Percentiles rank a stretch among this genome's conserved stretches.
phyloP scores from a whole-genome alignment of 257 asterid species.

The Hygrophila difformis region DNA sequence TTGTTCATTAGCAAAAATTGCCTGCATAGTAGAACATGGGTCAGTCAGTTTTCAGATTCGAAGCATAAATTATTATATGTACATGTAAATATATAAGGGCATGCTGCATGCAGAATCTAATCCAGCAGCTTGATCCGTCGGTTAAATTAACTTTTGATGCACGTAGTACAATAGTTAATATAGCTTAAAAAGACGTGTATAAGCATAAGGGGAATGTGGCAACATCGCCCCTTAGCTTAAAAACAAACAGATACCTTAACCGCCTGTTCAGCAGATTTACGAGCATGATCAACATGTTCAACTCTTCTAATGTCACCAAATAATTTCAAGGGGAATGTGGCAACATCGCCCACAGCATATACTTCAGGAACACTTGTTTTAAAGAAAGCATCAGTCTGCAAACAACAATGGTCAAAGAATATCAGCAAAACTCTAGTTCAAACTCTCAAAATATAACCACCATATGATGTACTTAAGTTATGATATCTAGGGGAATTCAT shows the following conservation, averaged over 20 bases:
- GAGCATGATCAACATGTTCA: slow-evolving; percentile 87
- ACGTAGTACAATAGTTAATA: background rate
- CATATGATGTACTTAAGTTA: background rate
- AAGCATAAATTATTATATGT: background rate
- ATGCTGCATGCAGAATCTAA: no score
- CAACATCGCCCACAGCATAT: slow-evolving; percentile 89
- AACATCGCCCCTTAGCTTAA: background rate
- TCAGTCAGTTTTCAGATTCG: background rate
- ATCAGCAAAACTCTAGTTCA: background rate
- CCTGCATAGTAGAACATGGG: slow-evolving; percentile 37
- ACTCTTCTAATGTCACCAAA: slow-evolving; percentile 70
- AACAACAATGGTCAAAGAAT: slow-evolving; percentile 4
- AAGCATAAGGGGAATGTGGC: no score
- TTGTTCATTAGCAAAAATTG: slow-evolving; percentile 56
- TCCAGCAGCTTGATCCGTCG: no score
- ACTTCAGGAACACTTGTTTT: slow-evolving; percentile 63
- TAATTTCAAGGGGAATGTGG: slow-evolving; percentile 79
- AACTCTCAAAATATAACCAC: background rate
- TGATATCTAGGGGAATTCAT: no score
- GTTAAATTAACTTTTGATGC: no score
- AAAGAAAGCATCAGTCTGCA: slow-evolving; percentile 83
- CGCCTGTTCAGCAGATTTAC: slow-evolving; percentile 91
- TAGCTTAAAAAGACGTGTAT: background rate
- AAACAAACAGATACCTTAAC: slow-evolving; percentile 43
- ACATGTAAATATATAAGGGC: no score